phyloP scores from a whole-genome alignment of 768 basidiomycete species.

The Trametes punicea region DNA sequence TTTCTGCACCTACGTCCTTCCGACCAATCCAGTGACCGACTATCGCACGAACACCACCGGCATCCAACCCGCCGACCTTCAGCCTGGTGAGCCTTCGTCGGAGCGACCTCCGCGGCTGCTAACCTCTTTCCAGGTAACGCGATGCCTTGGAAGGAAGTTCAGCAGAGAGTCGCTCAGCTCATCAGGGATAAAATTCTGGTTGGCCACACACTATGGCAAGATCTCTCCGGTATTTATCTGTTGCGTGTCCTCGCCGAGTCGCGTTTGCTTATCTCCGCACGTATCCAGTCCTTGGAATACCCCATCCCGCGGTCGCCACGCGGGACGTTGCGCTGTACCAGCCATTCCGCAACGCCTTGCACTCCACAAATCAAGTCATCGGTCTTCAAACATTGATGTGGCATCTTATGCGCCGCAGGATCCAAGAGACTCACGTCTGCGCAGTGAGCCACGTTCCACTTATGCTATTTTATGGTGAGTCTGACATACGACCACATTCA shows the following conservation, averaged over 20 bases:
- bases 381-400: conserved; percentile 79
- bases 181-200: conserved; percentile 71
- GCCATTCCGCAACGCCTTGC: conserved; percentile 73
- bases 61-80: conserved; percentile 42
- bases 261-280: conserved; percentile 17
- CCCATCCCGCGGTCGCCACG: conserved; percentile 73
- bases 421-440: conserved; percentile 68
- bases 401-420: conserved; percentile 77
- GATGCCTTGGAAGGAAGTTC: conserved; percentile 57
- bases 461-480: not conserved
- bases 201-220: conserved; percentile 78
- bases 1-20: conserved; percentile 63
- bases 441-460: conserved; percentile 46
- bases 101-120: not conserved
- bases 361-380: conserved; percentile 60
- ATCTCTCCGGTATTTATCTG: conserved; percentile 60
- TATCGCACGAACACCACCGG: conserved; percentile 68
- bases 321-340: conserved; percentile 81
- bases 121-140: conserved; percentile 41
- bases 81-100: conserved; percentile 33
- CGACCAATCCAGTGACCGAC: conserved; percentile 67
- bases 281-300: conserved; percentile 67
- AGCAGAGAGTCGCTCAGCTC: conserved; percentile 59
- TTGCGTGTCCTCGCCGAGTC: not conserved
- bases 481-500: conserved; percentile 29